Base-by-base conservation (phyloP, 2,329 filamentous ascomycete species). In the Fusarium sp. region DNA sequence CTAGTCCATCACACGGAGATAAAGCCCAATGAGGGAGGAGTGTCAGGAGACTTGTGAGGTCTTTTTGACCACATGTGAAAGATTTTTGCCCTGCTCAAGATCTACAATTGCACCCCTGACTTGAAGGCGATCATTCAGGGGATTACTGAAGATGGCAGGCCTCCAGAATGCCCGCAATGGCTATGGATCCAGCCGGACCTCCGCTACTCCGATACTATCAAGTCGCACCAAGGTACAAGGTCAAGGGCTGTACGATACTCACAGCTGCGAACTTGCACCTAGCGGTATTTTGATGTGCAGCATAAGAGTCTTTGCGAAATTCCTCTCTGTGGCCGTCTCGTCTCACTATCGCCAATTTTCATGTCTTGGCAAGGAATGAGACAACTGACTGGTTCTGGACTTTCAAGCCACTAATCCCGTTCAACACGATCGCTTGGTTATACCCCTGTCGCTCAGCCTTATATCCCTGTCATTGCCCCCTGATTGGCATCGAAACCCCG, bases 401-500 rank as follows among this genome's bases (percentile, higher is more conserved):
- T 64, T 27, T n/a, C 60, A 63, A 62, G 41, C 71, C 61, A 55
- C 73, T 75, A 76, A 68, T 64, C 71, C 73, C 26, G 50, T 70
- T 76, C 46, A 37, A 75, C 57, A 66, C 52, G 41, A 71, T 74
- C 65, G 71, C 50, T 63, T 71, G 62, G 60, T 17, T 57, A 48
- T 37, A 65, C 64, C 73, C 72, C 67, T 73, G 71, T 60, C 41
- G 13, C 42, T 50, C 59, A 73, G 48, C 56, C 67, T 63, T 73
- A 60, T 38, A 72, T 63, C 75, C 73, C 66, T 73, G 73, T 67
- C 44, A 13, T 50, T 18, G 12, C 30, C 49, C 74, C 73, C 75
- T 76, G 73, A 74, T 73, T 72, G 66, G 71, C 66, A 76, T 75
- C 59, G 13, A n/a, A 46, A 59, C 69, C 56, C 73, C 70, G 65